phyloP scores from a whole-genome alignment of 163 green algal genomes.

The Scenedesmus sp. region DNA sequence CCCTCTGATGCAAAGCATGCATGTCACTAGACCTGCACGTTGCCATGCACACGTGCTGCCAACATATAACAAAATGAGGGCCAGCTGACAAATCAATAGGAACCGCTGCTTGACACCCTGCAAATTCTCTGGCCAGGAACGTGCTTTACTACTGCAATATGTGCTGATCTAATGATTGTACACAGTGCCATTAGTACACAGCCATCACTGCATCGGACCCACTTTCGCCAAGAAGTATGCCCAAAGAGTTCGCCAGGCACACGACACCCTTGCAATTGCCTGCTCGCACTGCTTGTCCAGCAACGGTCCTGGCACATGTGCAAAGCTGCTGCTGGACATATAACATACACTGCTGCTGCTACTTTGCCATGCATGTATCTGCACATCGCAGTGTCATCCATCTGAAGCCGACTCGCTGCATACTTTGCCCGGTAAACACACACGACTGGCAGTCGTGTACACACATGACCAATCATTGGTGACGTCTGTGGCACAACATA shows the following conservation, averaged over 20 bases:
- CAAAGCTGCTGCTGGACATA: neutral
- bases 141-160: neutral
- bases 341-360: constrained; percentile 2
- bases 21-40: neutral
- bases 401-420: neutral
- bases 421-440: too few species aligned
- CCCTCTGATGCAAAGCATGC: neutral
- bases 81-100: neutral
- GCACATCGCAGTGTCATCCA: neutral
- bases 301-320: neutral
- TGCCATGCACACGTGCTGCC: neutral
- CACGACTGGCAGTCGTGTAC: too few species aligned
- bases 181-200: neutral
- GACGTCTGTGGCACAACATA: neutral
- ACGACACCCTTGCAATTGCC: neutral
- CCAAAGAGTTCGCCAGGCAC: neutral
- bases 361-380: neutral
- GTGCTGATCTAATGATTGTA: neutral
- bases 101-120: neutral
- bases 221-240: neutral
- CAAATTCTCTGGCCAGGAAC: neutral
- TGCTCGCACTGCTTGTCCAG: neutral
- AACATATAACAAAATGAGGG: neutral
- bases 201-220: constrained; percentile 9
- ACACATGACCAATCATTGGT: neutral